Percentiles rank a stretch among this genome's conserved stretches.
Evolutionary conservation across 2,329 filamentous ascomycete species (phyloP).

Genomic region (Claviceps humidiphila): DNA sequence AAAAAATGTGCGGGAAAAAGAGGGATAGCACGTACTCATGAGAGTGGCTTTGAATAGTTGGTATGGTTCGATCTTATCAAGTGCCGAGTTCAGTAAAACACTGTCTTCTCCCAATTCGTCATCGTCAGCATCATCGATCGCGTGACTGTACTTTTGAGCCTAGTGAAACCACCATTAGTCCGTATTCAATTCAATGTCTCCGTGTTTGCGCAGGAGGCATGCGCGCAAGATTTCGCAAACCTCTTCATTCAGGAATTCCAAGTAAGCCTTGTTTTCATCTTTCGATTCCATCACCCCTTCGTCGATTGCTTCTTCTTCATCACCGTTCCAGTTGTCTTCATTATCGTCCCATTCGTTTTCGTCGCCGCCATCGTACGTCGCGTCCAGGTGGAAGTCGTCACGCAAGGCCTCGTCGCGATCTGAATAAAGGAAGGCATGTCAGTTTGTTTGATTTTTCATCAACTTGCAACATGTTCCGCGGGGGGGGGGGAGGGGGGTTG

Average conservation of each 20-base stretch:
- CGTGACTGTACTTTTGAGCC: slow-evolving; percentile 71
- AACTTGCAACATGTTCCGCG: no score
- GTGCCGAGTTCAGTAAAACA: slow-evolving; percentile 78
- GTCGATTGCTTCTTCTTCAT: slow-evolving; percentile 53
- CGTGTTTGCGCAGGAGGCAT: background rate
- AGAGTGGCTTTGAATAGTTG: slow-evolving; percentile 73
- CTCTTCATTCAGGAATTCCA: slow-evolving; percentile 92
- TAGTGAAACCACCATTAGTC: slow-evolving; percentile 17
- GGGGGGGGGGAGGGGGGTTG: no score
- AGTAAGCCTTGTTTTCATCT: slow-evolving; percentile 85
- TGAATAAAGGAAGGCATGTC: slow-evolving; percentile 18
- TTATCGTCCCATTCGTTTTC: slow-evolving; percentile 78
- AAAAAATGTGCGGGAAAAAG: background rate
- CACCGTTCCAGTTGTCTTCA: slow-evolving; percentile 65
- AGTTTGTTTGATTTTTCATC: no score
- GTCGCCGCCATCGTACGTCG: slow-evolving; percentile 49
- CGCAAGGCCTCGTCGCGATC: slow-evolving; percentile 84
- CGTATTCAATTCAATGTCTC: background rate
- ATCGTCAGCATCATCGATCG: slow-evolving; percentile 57
- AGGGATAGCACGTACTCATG: slow-evolving; percentile 49
- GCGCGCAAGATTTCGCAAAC: slow-evolving; percentile 28
- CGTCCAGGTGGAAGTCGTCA: slow-evolving; percentile 67
- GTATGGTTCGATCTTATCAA: slow-evolving; percentile 94
- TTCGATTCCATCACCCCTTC: slow-evolving; percentile 56
- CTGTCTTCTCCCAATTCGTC: slow-evolving; percentile 90